Evolutionary conservation across 164 flowering plant genomes (phyloP).

Genomic region (Kingdonia uniflora): DNA sequence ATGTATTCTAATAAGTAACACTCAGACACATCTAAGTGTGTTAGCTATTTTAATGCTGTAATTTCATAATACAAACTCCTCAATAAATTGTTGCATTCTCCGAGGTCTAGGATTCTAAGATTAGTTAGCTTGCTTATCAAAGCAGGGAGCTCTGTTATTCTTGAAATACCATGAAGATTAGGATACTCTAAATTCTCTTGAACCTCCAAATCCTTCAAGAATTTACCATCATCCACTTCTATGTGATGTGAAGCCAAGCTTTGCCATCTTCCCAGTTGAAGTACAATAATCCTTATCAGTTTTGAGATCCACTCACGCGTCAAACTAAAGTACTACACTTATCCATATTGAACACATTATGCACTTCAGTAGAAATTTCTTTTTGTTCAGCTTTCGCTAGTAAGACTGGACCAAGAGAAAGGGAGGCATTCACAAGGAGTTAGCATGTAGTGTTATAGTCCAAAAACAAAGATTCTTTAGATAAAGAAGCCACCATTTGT

Average conservation of each 20-base stretch:
- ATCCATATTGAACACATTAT: constrained; percentile 19
- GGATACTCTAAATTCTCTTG: constrained; percentile 17
- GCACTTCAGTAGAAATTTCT: background rate
- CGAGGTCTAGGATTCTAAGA: constrained; percentile 27
- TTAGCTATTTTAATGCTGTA: constrained; percentile 17
- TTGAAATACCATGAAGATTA: constrained; percentile 39
- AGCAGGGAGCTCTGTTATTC: constrained; percentile 21
- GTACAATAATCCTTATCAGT: constrained; percentile 13
- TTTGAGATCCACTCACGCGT: constrained; percentile 4
- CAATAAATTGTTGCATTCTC: constrained; percentile 32
- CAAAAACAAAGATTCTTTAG: constrained; percentile 10
- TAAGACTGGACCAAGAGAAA: background rate
- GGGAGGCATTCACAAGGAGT: background rate
- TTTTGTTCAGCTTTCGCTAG: background rate
- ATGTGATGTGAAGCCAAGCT: constrained; percentile 16
- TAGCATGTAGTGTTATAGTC: constrained; percentile 8
- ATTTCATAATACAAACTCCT: constrained; percentile 13
- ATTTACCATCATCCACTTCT: constrained; percentile 21
- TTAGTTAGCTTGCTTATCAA: constrained; percentile 12
- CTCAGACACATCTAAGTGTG: constrained; percentile 39
- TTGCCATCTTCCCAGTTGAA: constrained; percentile 39
- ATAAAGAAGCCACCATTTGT: constrained; percentile 8
- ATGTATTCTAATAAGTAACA: constrained; percentile 26
- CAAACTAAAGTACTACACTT: constrained; percentile 11
- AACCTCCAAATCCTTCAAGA: constrained; percentile 8